phyloP scores from a whole-genome alignment of 2,329 filamentous ascomycete species.

The Intubia oerlemansii region DNA sequence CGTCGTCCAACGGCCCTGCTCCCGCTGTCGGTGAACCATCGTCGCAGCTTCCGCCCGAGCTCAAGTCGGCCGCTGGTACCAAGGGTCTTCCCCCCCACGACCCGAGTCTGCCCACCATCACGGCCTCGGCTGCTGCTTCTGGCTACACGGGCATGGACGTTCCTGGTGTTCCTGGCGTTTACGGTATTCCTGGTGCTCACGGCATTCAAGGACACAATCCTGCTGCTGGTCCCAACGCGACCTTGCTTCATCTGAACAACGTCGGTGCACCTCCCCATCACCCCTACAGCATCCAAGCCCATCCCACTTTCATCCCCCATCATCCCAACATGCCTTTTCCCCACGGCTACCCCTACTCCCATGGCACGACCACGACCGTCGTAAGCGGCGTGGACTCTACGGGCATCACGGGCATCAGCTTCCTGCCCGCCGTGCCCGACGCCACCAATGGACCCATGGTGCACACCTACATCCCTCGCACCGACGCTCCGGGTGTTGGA shows the following conservation, averaged over 20 bases:
- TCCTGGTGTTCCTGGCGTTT: not conserved
- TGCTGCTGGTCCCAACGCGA: too few species aligned
- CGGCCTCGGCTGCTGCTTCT: conserved; percentile 4
- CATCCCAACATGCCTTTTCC: conserved; percentile 1
- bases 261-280: too few species aligned
- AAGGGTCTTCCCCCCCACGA: not conserved
- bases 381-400: conserved; percentile 5
- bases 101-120: conserved; percentile 1
- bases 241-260: conserved; percentile 7
- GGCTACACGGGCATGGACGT: not conserved
- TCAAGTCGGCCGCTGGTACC: not conserved
- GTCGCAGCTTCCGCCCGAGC: not conserved
- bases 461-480: conserved; percentile 33
- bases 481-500: conserved; percentile 14
- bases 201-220: too few species aligned
- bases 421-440: conserved; percentile 36
- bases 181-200: too few species aligned
- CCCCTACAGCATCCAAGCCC: conserved; percentile 3
- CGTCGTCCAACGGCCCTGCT: not conserved
- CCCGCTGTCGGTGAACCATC: not conserved
- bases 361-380: not conserved
- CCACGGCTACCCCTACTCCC: not conserved
- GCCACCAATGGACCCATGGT: conserved; percentile 32
- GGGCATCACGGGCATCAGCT: conserved; percentile 21
- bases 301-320: conserved; percentile 3